Percentiles rank a stretch among this genome's conserved stretches.
Evolutionary conservation across 1,139 yeast genomes (phyloP).

Genomic region (Diutina sp.): DNA sequence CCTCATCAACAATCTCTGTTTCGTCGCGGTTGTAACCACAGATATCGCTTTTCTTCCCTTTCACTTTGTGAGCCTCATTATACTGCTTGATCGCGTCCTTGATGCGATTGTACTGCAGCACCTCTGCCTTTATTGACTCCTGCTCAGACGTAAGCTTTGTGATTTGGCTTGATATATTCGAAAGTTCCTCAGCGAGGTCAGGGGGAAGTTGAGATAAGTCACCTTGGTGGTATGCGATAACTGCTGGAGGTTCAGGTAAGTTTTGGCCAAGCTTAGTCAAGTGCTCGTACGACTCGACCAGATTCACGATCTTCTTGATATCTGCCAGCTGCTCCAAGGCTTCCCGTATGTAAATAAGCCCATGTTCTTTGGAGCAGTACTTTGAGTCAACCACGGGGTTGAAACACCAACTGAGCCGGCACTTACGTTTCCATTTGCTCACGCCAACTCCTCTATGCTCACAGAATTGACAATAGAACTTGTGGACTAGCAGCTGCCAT

Average conservation of each 20-base stretch:
- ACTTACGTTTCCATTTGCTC: constrained; percentile 65
- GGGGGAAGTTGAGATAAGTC: constrained; percentile 19
- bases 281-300: constrained; percentile 8
- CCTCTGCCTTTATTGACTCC: constrained; percentile 9
- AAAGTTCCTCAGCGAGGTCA: constrained; percentile 10
- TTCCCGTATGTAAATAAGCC: constrained; percentile 35
- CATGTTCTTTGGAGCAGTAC: constrained; percentile 71
- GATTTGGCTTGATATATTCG: background rate
- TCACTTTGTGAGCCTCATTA: constrained; percentile 20
- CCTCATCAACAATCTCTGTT: constrained; percentile 3
- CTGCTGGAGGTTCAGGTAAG: constrained; percentile 29
- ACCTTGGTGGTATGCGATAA: constrained; percentile 21
- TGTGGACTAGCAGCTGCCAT: constrained; percentile 45
- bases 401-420: constrained; percentile 49
- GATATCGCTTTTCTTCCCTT: constrained; percentile 17
- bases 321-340: constrained; percentile 9
- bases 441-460: constrained; percentile 29
- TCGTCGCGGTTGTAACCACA: constrained; percentile 17
- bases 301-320: constrained; percentile 11
- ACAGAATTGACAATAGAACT: constrained; percentile 70
- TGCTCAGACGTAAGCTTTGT: constrained; percentile 9
- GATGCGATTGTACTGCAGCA: constrained; percentile 14
- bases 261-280: constrained; percentile 15
- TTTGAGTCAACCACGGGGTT: constrained; percentile 50
- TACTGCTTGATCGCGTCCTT: constrained; percentile 24